phyloP scores from a whole-genome alignment of 257 asterid species.

The Solanum lycopersicoides region DNA sequence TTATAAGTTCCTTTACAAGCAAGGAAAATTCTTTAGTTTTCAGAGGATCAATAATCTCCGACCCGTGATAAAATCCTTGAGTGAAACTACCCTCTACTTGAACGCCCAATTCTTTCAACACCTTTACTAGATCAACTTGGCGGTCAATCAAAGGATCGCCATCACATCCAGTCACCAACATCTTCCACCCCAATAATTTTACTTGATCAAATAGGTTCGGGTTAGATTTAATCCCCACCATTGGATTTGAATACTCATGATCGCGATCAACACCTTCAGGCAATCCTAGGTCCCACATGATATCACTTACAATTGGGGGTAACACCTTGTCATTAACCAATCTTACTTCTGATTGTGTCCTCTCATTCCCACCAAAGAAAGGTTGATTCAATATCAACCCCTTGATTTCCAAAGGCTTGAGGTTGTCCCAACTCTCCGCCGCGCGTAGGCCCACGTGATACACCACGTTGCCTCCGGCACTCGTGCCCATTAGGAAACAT shows the following conservation, averaged over 20 bases:
- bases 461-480: constrained; percentile 14
- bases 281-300: neutral
- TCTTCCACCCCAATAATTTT: neutral
- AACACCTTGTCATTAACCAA: neutral
- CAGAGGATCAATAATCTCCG: neutral
- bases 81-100: neutral
- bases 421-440: neutral
- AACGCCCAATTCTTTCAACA: constrained; percentile 1
- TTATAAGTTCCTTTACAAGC: neutral
- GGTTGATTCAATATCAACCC: neutral
- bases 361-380: neutral
- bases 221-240: neutral
- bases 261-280: neutral
- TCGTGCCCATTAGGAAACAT: constrained; percentile 18
- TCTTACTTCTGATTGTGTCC: neutral
- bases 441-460: constrained; percentile 1
- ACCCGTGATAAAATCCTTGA: constrained; percentile 8
- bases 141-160: neutral
- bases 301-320: neutral
- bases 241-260: neutral
- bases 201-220: neutral
- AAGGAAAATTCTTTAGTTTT: constrained; percentile 6
- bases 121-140: neutral
- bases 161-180: neutral
- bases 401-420: neutral